Base-by-base conservation (phyloP, 305 asterid species). In the Solanum hybrid region DNA sequence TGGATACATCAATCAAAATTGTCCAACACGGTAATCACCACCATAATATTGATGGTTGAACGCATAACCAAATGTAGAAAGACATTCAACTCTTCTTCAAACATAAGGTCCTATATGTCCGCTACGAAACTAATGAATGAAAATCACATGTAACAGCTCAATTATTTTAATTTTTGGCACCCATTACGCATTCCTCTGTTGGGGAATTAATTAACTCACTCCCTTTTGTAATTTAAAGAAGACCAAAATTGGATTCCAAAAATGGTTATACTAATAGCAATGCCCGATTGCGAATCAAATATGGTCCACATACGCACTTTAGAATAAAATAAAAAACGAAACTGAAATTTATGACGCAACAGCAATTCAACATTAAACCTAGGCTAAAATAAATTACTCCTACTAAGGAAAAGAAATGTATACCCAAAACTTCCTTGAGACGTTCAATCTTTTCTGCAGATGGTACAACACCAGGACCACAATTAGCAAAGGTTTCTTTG, bases 391-490 rank as follows among this genome's bases (percentile, higher is more conserved):
- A 56, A 56, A 56, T 56, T 56, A 64, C 73, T 64, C 27, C 10
- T 56, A 16, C n/a, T 56, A 20, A 78, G 22, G 34, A 78, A 12
- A 26, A 92, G 76, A 81, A 66, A 13, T 82, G 35, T 69, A 85
- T 95, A 97, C 99, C 98, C 92, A 97, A 88, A 91, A 95, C 91
- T 35, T 93, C 90, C 4, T 96, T 92, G 22, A 97, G 97, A 81
- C 91, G 93, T 66, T 95, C 94, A 1, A 97, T 91, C 86, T 95
- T 94, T 3, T 95, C 96, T 0, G 96, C 91, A 1, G 98, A 88
- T 0, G 99, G 99, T 38, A 97, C 95, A 90, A 96, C 90, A 89
- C 94, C 98, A n/a, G 98, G 98, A 7, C 95, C 97, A 91, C 97
- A 96, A 92, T 93, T 95, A 5, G 95, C 96, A 91, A 96, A 97